These are phyloP conservation scores for Hypoxylon cercidicola DNA, from an alignment of 495 filamentous ascomycete species.

Conservation along the genomic window DNA sequence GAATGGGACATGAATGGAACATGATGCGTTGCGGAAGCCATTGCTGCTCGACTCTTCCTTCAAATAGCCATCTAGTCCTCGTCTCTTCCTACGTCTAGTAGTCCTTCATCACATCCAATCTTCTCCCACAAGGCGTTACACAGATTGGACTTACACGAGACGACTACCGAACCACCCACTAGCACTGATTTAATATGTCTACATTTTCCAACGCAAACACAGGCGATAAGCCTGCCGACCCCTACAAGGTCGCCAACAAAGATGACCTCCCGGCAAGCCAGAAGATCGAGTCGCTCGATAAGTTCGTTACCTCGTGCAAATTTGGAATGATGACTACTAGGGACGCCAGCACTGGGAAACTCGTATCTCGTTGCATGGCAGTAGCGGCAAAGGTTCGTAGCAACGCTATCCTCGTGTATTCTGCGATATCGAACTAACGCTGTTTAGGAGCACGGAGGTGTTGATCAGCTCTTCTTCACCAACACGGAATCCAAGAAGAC, in stretches of 20 bases:
- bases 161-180: neutral
- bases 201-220: conserved; percentile 67
- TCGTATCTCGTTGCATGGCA: conserved; percentile 89
- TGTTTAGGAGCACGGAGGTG: conserved; percentile 73
- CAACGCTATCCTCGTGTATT: neutral
- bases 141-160: neutral
- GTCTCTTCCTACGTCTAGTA: neutral
- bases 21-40: conserved; percentile 1
- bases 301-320: conserved; percentile 74
- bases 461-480: conserved; percentile 92
- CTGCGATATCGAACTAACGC: neutral
- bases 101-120: neutral
- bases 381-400: conserved; percentile 77
- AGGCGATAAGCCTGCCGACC: conserved; percentile 70
- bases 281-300: conserved; percentile 79
- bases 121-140: too few species aligned
- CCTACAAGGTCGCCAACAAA: conserved; percentile 79
- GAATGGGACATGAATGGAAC: neutral
- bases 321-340: conserved; percentile 81
- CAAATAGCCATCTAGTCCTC: conserved; percentile 9
- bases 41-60: neutral
- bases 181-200: conserved; percentile 39
- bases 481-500: conserved; percentile 94
- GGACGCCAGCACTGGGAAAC: conserved; percentile 63
- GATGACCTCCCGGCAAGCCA: conserved; percentile 70